Evolutionary conservation across 2,329 filamentous ascomycete species (phyloP).

Genomic region (Penicillium sp.): DNA sequence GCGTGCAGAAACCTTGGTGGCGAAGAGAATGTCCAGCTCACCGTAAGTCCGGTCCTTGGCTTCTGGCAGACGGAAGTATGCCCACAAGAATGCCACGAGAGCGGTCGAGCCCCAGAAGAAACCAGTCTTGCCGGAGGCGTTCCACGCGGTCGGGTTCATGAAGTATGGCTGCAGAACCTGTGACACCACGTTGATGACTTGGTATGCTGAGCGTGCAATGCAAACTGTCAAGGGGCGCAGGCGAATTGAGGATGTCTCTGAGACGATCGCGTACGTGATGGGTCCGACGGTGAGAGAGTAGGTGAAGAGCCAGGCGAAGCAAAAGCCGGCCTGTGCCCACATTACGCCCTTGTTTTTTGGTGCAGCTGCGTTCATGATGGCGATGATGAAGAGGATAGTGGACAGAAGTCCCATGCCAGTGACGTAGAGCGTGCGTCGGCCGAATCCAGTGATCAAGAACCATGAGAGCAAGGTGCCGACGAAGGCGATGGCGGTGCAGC

Average conservation of each 20-base stretch:
- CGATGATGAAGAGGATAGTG: conserved; percentile 31
- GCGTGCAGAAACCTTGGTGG: conserved; percentile 35
- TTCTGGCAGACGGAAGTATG: conserved; percentile 42
- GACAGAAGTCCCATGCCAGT: conserved; percentile 31
- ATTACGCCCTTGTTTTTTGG: conserved; percentile 25
- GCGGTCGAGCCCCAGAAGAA: conserved; percentile 43
- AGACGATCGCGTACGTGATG: conserved; percentile 54
- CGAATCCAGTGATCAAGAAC: conserved; percentile 41
- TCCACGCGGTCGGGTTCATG: conserved; percentile 36
- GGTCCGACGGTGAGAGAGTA: conserved; percentile 58
- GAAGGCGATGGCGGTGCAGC: conserved; percentile 54
- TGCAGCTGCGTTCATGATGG: conserved; percentile 24
- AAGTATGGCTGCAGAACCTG: conserved; percentile 41
- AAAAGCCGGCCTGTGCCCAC: conserved; percentile 41
- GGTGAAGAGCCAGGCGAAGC: conserved; percentile 55
- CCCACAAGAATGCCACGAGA: conserved; percentile 32
- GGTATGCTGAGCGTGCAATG: conserved; percentile 53
- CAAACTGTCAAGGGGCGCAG: conserved; percentile 58
- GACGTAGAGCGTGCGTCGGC: conserved; percentile 44
- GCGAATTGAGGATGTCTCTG: conserved; percentile 55
- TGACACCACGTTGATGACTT: conserved; percentile 50
- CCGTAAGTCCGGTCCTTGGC: conserved; percentile 39
- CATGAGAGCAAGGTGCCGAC: conserved; percentile 54
- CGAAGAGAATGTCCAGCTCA: conserved; percentile 46
- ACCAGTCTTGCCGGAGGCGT: conserved; percentile 41